Conservation (phyloP, 1,284 basidiomycete genomes). For the Afroboletus lepidellus region DNA sequence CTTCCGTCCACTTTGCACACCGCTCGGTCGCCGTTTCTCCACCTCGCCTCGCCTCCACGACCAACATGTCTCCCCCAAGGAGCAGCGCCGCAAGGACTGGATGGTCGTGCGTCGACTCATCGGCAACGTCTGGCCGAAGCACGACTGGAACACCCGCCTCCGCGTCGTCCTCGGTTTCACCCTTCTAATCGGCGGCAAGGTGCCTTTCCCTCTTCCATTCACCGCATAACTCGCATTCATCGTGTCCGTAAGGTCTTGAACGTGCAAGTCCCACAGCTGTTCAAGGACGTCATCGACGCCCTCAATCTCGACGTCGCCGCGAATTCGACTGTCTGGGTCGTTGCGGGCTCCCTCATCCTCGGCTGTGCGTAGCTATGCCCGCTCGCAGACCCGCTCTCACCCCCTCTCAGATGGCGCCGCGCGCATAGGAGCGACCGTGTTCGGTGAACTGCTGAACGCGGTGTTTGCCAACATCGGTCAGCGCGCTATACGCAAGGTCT, state of each 20-base stretch:
- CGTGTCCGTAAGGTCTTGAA: slow-evolving; percentile 67
- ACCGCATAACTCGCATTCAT: background rate
- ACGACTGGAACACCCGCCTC: slow-evolving; percentile 71
- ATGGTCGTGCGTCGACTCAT: slow-evolving; percentile 60
- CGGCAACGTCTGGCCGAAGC: slow-evolving; percentile 71
- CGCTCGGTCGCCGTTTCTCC: slow-evolving; percentile 10
- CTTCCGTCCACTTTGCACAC: background rate
- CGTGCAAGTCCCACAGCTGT: slow-evolving; percentile 95
- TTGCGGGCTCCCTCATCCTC: slow-evolving; percentile 86
- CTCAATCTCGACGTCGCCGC: slow-evolving; percentile 84
- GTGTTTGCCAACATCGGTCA: slow-evolving; percentile 97
- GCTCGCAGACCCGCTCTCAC: slow-evolving; percentile 9
- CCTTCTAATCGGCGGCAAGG: slow-evolving; percentile 86
- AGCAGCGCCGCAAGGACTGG: slow-evolving; percentile 72
- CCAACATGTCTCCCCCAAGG: slow-evolving; percentile 30
- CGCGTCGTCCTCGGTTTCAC: slow-evolving; percentile 85
- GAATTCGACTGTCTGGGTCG: slow-evolving; percentile 83
- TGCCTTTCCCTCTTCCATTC: slow-evolving; percentile 35
- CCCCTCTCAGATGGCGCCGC: slow-evolving; percentile 78
- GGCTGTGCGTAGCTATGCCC: slow-evolving; percentile 67
- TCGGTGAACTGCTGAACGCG: slow-evolving; percentile 91
- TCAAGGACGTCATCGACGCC: slow-evolving; percentile 89
- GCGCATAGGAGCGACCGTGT: slow-evolving; percentile 85
- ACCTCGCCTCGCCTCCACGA: slow-evolving; percentile 12
- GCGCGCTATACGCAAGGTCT: slow-evolving; percentile 90